Base-by-base conservation (phyloP, 2,329 filamentous ascomycete species). In the Ophiocordyceps australis region DNA sequence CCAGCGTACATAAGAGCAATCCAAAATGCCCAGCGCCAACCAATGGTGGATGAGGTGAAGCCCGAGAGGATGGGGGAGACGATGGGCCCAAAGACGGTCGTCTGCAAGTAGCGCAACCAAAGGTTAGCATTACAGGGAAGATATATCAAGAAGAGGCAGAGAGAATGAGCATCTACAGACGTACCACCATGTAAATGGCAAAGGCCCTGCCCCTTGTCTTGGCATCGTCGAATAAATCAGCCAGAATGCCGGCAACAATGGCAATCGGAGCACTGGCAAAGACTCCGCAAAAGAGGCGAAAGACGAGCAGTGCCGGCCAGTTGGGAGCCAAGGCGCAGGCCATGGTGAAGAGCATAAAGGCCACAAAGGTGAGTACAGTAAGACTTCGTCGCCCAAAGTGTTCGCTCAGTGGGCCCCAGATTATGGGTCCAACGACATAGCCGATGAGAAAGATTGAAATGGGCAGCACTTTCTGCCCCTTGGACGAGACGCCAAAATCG, bases 21-120 rank as follows among this genome's bases (percentile, higher is more conserved):
- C 65, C 74, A 79, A 39, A 78, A 78, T 2, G 62, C 50, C 75
- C 74, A 80, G 22, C 68, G 59, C 75, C 74, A 80, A 15, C 62
- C 64, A 15, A 75, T 59, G 2, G 55, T 57, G 2, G 55, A 42
- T 1, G 65, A 55, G 20, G 66, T 61, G 45, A 63, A 78, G 8
- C 73, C 74, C 1, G 67, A 69, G 14, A 74, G 57, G 11, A 74
- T 64, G 3, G 74, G 74, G 1, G 70, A 67, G 3, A 73, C 45
- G n/a, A 79, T 56, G 1, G 72, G 74, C 1, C 75, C 75, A 23
- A 67, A 67, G 1, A 66, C 61, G 4, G 74, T 80, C 10, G 60
- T 58, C 61, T 66, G 32, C 13, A 7, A 15, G 14, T 5, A 7
- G 4, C 9, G 5, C 21, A 9, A 14, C 16, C 5, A 23, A 14